Conservation (phyloP, 2,329 filamentous ascomycete species). For the Orbilia oligospora region DNA sequence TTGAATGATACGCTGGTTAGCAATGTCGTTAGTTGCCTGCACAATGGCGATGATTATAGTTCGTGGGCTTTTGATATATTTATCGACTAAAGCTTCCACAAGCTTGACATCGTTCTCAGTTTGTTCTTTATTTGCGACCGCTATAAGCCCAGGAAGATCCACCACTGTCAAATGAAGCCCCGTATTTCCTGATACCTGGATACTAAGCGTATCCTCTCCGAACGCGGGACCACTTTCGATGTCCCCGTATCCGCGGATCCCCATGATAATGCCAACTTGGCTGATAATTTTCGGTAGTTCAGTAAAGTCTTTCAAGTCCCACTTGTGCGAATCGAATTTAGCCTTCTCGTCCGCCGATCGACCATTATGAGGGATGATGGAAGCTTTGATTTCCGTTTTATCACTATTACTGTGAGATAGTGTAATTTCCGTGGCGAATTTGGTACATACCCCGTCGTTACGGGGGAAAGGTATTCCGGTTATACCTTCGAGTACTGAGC, state of each 20-base stretch:
- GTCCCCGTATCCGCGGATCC: slow-evolving; percentile 27
- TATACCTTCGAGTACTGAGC: slow-evolving; percentile 58
- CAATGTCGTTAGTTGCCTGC: slow-evolving; percentile 67
- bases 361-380: slow-evolving; percentile 23
- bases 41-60: slow-evolving; percentile 70
- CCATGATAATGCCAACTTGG: slow-evolving; percentile 24
- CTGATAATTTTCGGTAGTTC: slow-evolving; percentile 31
- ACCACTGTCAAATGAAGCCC: slow-evolving; percentile 69
- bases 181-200: slow-evolving; percentile 63
- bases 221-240: slow-evolving; percentile 58
- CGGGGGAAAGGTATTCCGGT: slow-evolving; percentile 44
- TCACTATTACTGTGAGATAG: slow-evolving; percentile 44
- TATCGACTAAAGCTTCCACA: slow-evolving; percentile 67
- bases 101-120: slow-evolving; percentile 65
- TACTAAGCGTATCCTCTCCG: slow-evolving; percentile 63
- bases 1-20: slow-evolving; percentile 67
- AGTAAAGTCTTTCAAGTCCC: not conserved
- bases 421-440: slow-evolving; percentile 58
- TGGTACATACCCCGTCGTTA: slow-evolving; percentile 55
- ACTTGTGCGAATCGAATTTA: not conserved
- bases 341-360: slow-evolving; percentile 30
- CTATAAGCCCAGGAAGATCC: slow-evolving; percentile 70
- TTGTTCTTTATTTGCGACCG: slow-evolving; percentile 66
- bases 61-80: slow-evolving; percentile 68
- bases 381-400: slow-evolving; percentile 17